These are phyloP conservation scores for Evansstolkia leycettana DNA, from an alignment of 495 filamentous ascomycete species.

Conservation along the genomic window DNA sequence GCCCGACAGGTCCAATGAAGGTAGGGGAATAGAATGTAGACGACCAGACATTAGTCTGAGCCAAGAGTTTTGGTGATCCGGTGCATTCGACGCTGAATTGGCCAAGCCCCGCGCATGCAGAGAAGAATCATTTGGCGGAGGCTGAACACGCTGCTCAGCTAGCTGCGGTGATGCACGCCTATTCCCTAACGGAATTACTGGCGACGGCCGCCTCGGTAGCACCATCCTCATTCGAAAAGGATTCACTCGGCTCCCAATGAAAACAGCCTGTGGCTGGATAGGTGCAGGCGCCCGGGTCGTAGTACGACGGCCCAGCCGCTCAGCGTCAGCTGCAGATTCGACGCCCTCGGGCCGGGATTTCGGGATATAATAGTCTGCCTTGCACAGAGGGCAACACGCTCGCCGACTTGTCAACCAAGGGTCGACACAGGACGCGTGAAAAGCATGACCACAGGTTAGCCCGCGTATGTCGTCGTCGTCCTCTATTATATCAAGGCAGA, in stretches of 20 bases:
- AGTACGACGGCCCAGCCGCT: neutral
- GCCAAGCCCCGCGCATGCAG: neutral
- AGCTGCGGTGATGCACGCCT: neutral
- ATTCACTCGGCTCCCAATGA: constrained; percentile 1
- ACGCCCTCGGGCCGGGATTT: constrained; percentile 1
- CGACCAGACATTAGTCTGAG: neutral
- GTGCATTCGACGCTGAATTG: neutral
- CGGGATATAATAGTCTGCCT: constrained; percentile 34
- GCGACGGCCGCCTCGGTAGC: neutral
- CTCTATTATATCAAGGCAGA: constrained; percentile 80
- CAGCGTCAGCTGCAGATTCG: neutral
- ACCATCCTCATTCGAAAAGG: neutral
- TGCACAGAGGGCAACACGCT: constrained; percentile 94
- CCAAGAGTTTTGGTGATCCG: neutral
- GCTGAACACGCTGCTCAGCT: neutral
- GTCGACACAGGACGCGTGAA: constrained; percentile 88
- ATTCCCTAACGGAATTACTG: neutral
- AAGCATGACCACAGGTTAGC: constrained; percentile 87
- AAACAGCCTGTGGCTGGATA: neutral
- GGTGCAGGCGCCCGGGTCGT: neutral
- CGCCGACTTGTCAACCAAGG: constrained; percentile 90
- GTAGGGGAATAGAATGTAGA: too few relatives aligned
- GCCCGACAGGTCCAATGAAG: neutral
- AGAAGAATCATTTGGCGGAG: neutral
- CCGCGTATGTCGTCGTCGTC: constrained; percentile 81